Conservation (phyloP, 192 early-diverging fungal genomes). For the Diversispora eburnea region DNA sequence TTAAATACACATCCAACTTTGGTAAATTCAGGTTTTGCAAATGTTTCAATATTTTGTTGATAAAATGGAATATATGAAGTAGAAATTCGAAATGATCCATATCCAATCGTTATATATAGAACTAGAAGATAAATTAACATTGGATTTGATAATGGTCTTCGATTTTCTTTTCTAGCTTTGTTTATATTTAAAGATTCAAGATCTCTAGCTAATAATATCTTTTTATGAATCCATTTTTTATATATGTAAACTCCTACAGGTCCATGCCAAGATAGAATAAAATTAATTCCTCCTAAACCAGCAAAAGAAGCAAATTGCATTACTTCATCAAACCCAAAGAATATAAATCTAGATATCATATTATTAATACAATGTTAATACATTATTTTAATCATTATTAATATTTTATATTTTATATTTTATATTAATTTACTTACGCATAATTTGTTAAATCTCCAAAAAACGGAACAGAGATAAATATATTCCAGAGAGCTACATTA, state of each 20-base stretch:
- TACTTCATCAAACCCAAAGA: background rate
- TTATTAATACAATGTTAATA: background rate
- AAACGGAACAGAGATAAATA: background rate
- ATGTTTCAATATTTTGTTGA: slow-evolving; percentile 9
- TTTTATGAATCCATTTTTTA: background rate
- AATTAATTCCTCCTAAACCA: background rate
- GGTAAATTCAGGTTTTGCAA: background rate
- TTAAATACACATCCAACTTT: slow-evolving; percentile 1
- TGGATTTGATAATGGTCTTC: background rate
- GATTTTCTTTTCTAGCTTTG: background rate
- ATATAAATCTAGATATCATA: background rate
- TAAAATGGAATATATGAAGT: background rate
- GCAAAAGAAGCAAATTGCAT: slow-evolving; percentile 7
- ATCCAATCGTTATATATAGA: background rate
- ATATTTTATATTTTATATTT: no score
- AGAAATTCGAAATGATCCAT: slow-evolving; percentile 2
- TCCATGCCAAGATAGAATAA: background rate
- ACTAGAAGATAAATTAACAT: background rate
- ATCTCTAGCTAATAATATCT: background rate
- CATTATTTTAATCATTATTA: background rate
- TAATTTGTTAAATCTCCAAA: background rate
- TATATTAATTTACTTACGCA: background rate
- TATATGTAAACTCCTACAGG: background rate
- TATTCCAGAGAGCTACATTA: background rate
- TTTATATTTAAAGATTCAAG: background rate